phyloP scores from a whole-genome alignment of 306 rosid genomes.

The Glycine tomentella region DNA sequence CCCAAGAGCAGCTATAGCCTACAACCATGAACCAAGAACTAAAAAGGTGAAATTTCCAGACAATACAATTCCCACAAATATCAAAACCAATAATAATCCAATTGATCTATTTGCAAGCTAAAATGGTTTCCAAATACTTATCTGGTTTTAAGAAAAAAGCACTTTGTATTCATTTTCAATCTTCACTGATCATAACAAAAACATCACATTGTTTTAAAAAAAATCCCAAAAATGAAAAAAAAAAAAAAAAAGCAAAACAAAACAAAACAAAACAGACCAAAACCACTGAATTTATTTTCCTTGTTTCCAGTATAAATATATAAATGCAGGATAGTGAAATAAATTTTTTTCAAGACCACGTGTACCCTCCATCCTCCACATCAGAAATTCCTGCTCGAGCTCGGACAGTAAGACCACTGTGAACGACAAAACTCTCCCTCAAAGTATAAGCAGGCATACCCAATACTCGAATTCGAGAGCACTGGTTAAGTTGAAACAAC shows the following conservation, averaged over 20 bases:
- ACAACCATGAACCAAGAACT: conserved; percentile 42
- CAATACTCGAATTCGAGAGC: neutral
- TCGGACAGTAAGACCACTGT: too few species aligned
- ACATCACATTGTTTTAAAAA: neutral
- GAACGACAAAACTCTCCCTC: too few species aligned
- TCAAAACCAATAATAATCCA: conserved; percentile 35
- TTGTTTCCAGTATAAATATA: neutral
- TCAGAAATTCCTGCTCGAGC: too few species aligned
- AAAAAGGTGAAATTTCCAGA: neutral
- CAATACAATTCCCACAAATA: conserved; percentile 34
- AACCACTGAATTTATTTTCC: neutral
- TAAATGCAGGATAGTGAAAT: neutral
- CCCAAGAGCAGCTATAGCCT: conserved; percentile 93
- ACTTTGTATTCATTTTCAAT: neutral
- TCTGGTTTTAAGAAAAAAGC: neutral
- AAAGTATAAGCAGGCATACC: neutral
- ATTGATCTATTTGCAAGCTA: conserved; percentile 3
- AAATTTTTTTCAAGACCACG: too few species aligned
- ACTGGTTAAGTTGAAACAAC: too few species aligned
- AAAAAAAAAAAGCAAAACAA: too few species aligned
- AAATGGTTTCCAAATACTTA: neutral
- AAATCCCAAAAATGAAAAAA: too few species aligned
- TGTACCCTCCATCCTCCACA: too few species aligned
- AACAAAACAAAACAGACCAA: neutral
- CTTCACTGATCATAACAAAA: neutral